Evolutionary conservation across 805 yeast genomes (phyloP).

Genomic region (Metschnikowia orientalis): DNA sequence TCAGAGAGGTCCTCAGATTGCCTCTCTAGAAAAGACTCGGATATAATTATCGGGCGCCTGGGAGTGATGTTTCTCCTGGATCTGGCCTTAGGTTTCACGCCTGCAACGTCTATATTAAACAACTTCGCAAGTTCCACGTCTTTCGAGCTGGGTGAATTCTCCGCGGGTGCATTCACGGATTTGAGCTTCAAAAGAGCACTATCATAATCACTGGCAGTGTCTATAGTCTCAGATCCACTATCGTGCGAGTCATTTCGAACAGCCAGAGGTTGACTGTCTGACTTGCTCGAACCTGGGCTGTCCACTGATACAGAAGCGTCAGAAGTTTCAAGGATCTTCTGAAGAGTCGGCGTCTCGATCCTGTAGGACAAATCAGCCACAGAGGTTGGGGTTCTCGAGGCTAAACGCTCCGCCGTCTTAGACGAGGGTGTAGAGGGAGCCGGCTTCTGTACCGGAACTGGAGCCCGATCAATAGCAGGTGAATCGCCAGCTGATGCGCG

Average conservation of each 20-base stretch:
- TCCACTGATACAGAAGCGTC: too few species aligned
- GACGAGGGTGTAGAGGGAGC: background rate
- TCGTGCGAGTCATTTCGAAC: too few species aligned
- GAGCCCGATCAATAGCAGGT: too few species aligned
- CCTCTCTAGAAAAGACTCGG: constrained; percentile 3
- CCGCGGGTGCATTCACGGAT: constrained; percentile 6
- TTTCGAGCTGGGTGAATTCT: background rate
- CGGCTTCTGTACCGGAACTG: too few species aligned
- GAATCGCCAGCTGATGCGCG: too few species aligned
- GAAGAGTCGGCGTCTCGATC: too few species aligned
- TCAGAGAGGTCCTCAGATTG: constrained; percentile 2
- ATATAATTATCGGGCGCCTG: constrained; percentile 15
- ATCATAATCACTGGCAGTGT: constrained; percentile 16
- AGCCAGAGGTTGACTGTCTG: too few species aligned
- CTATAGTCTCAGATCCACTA: too few species aligned
- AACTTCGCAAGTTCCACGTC: constrained; percentile 15
- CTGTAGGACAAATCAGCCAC: background rate
- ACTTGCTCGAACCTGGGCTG: too few species aligned
- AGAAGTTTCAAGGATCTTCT: too few species aligned
- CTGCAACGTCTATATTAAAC: constrained; percentile 13
- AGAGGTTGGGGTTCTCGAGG: background rate
- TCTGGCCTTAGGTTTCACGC: constrained; percentile 14
- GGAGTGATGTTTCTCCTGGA: constrained; percentile 14
- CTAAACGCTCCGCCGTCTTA: background rate
- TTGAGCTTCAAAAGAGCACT: constrained; percentile 16